Percentiles rank a stretch among this genome's conserved stretches.
Conservation (phyloP, 78 protist species). For the Protostelium mycophagum region DNA sequence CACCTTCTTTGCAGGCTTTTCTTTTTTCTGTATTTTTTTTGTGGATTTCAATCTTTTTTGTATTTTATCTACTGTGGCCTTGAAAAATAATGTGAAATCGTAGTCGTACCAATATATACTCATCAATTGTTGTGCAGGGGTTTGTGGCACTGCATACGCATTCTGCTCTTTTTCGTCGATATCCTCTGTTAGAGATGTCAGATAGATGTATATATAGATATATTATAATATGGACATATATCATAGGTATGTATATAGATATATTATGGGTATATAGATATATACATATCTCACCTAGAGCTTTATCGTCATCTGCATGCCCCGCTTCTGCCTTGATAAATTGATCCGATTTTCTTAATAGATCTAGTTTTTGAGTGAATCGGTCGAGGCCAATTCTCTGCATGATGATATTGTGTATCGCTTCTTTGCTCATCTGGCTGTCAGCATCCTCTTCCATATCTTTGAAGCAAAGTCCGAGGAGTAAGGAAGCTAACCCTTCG, state of each 20-base stretch:
- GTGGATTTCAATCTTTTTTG: neutral
- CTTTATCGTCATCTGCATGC: slow-evolving; percentile 11
- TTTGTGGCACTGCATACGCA: neutral
- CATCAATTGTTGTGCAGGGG: neutral
- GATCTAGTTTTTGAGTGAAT: slow-evolving; percentile 31
- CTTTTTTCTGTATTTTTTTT: too few relatives aligned
- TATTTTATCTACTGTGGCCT: slow-evolving; percentile 40
- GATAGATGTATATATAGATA: too few relatives aligned
- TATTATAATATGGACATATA: too few relatives aligned
- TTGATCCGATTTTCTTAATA: slow-evolving; percentile 31
- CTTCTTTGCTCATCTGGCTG: neutral
- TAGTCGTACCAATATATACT: slow-evolving; percentile 21
- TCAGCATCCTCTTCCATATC: slow-evolving; percentile 31
- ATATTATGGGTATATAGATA: too few relatives aligned
- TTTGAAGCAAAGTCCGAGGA: slow-evolving; percentile 16
- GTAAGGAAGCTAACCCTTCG: slow-evolving; percentile 26
- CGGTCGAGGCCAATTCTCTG: slow-evolving; percentile 31
- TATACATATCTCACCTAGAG: slow-evolving; percentile 1
- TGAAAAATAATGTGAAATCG: slow-evolving; percentile 47
- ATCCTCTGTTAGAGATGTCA: neutral
- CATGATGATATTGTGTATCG: slow-evolving; percentile 21
- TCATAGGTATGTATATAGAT: too few relatives aligned
- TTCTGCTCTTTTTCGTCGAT: neutral
- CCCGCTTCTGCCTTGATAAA: slow-evolving; percentile 42
- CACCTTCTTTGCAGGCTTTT: neutral